Evolutionary conservation across 1,284 basidiomycete species (phyloP).

Genomic region (Ceratobasidium sp.): DNA sequence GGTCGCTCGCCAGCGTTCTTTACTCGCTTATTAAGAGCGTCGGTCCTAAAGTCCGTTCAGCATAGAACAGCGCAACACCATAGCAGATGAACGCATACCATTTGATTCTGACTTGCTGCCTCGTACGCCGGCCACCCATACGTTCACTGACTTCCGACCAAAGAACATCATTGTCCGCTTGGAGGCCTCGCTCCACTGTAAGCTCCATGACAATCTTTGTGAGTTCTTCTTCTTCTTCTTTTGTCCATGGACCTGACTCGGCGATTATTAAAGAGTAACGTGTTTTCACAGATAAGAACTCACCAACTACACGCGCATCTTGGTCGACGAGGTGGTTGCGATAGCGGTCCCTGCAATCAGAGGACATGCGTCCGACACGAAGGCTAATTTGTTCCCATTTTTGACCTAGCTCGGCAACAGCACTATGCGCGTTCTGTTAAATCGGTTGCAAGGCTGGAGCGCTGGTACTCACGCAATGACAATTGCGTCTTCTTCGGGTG

Average conservation of each 20-base stretch:
- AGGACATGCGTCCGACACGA: slow-evolving; percentile 70
- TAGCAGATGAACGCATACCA: slow-evolving; percentile 56
- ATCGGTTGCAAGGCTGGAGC: background rate
- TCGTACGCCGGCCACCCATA: slow-evolving; percentile 74
- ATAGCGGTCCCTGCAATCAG: slow-evolving; percentile 84
- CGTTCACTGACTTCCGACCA: slow-evolving; percentile 76
- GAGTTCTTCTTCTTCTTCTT: slow-evolving; percentile 73
- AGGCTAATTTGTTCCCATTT: slow-evolving; percentile 77
- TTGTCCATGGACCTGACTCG: slow-evolving; percentile 65
- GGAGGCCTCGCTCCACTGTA: slow-evolving; percentile 69
- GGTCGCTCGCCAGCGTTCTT: slow-evolving; percentile 71
- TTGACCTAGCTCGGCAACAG: slow-evolving; percentile 70
- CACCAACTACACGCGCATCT: slow-evolving; percentile 61
- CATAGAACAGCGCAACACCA: background rate
- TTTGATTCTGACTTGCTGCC: slow-evolving; percentile 85
- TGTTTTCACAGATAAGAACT: slow-evolving; percentile 44
- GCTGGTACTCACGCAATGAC: slow-evolving; percentile 61
- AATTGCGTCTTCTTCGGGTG: slow-evolving; percentile 66
- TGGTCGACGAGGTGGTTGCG: slow-evolving; percentile 74
- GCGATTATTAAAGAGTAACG: background rate
- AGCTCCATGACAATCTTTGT: slow-evolving; percentile 74
- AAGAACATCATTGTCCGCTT: slow-evolving; percentile 77
- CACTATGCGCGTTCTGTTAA: slow-evolving; percentile 51
- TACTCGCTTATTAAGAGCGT: slow-evolving; percentile 70
- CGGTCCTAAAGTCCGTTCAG: slow-evolving; percentile 60